phyloP scores from a whole-genome alignment of 495 filamentous ascomycete species.

The Aspergillus homomorphus region DNA sequence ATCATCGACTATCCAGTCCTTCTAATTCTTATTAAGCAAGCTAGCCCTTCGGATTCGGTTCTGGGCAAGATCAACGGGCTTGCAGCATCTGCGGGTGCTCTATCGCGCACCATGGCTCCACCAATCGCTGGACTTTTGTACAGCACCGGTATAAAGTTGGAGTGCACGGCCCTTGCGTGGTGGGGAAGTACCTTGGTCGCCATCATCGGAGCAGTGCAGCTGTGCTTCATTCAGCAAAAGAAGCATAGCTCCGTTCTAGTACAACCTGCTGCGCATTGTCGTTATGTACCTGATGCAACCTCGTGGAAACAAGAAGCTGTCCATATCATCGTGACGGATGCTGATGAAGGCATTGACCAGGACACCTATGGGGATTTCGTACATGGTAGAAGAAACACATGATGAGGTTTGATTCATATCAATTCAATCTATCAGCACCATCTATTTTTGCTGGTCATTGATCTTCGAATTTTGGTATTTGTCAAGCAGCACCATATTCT shows the following conservation, averaged over 20 bases:
- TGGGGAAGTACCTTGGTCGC: constrained; percentile 72
- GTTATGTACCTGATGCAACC: constrained; percentile 24
- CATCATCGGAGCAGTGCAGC: constrained; percentile 63
- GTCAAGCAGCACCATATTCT: background rate
- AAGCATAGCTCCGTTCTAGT: constrained; percentile 40
- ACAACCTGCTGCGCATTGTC: constrained; percentile 29
- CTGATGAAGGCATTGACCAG: constrained; percentile 11
- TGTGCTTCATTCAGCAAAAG: constrained; percentile 59
- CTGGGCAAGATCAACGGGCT: constrained; percentile 80
- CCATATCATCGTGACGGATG: constrained; percentile 38
- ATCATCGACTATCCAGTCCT: constrained; percentile 77
- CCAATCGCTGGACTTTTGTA: constrained; percentile 75
- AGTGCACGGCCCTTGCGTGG: constrained; percentile 76
- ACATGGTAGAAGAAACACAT: background rate
- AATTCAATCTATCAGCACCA: background rate
- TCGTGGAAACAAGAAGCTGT: constrained; percentile 31
- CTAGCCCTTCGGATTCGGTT: constrained; percentile 61
- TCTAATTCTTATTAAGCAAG: constrained; percentile 81
- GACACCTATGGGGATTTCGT: background rate
- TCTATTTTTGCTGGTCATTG: background rate
- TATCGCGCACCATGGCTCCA: constrained; percentile 71
- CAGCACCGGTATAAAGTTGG: constrained; percentile 59
- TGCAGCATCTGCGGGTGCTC: constrained; percentile 74
- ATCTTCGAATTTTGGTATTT: background rate
- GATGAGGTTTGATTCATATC: background rate